Conservation (phyloP, 2,329 filamentous ascomycete genomes). For the Neophaeococcomyces mojaviensis region DNA sequence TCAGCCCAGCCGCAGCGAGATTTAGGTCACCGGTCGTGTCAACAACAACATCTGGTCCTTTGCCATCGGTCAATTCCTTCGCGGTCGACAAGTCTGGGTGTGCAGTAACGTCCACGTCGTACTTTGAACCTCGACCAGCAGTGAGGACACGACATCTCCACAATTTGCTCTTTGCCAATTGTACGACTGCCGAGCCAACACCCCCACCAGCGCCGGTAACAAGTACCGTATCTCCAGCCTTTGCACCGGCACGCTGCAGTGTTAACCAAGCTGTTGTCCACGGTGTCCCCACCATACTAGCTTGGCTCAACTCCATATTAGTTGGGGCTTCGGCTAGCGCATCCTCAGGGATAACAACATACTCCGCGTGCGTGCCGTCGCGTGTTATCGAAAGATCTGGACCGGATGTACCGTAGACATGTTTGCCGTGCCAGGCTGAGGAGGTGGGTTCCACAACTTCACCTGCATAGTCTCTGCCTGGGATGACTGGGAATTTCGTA, state of each 20-base stretch:
- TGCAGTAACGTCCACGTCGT: slow-evolving; percentile 17
- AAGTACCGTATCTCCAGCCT: slow-evolving; percentile 24
- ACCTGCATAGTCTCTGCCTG: slow-evolving; percentile 29
- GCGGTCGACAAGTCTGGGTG: slow-evolving; percentile 14
- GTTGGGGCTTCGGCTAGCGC: slow-evolving; percentile 33
- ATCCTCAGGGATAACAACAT: slow-evolving; percentile 29
- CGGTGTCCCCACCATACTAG: slow-evolving; percentile 25
- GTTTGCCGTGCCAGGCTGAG: slow-evolving; percentile 21
- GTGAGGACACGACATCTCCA: slow-evolving; percentile 25
- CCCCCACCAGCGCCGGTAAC: slow-evolving; percentile 25
- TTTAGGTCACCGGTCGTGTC: slow-evolving; percentile 38
- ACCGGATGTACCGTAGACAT: slow-evolving; percentile 28
- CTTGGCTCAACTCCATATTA: slow-evolving; percentile 26
- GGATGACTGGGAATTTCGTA: slow-evolving; percentile 25
- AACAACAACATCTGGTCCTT: slow-evolving; percentile 78
- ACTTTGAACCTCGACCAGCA: slow-evolving; percentile 20
- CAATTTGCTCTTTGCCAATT: slow-evolving; percentile 19
- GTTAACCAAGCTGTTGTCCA: slow-evolving; percentile 24
- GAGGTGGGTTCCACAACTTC: slow-evolving; percentile 19
- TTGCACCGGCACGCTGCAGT: slow-evolving; percentile 19
- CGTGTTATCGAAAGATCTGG: slow-evolving; percentile 26
- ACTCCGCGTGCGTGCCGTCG: slow-evolving; percentile 36
- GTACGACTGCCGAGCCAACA: slow-evolving; percentile 24
- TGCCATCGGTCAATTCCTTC: slow-evolving; percentile 67
- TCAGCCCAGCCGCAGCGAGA: slow-evolving; percentile 23